These are phyloP conservation scores for Naematelia aurantialba DNA, from an alignment of 768 basidiomycete species.

Conservation along the genomic window DNA sequence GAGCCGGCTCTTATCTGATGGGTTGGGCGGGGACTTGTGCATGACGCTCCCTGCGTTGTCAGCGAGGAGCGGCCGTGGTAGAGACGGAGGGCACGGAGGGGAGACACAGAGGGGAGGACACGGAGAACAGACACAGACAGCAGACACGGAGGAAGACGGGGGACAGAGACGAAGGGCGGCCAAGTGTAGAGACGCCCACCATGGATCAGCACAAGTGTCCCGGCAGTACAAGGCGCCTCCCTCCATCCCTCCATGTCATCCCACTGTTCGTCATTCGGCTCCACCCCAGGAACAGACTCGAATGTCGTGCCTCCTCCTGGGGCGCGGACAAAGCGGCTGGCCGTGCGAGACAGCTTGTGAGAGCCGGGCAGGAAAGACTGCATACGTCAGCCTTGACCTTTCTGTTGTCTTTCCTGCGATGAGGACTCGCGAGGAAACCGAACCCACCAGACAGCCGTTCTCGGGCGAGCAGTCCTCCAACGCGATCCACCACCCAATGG, in stretches of 20 bases:
- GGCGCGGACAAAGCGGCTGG: constrained; percentile 78
- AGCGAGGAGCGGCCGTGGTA: neutral
- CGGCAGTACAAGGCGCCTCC: constrained; percentile 52
- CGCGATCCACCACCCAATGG: constrained; percentile 95
- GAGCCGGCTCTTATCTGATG: constrained; percentile 67
- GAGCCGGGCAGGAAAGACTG: constrained; percentile 65
- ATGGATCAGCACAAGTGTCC: constrained; percentile 89
- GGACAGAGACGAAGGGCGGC: no score
- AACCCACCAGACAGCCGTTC: constrained; percentile 49
- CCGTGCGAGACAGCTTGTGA: constrained; percentile 68
- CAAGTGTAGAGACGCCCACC: constrained; percentile 55
- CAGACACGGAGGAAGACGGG: neutral
- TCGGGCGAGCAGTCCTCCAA: constrained; percentile 73
- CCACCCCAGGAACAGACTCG: constrained; percentile 56
- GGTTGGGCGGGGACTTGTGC: constrained; percentile 87
- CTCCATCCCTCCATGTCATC: constrained; percentile 43
- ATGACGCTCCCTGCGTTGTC: constrained; percentile 58
- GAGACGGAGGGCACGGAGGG: neutral
- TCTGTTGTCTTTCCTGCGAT: constrained; percentile 50
- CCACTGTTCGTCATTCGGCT: constrained; percentile 44
- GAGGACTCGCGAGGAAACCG: constrained; percentile 2
- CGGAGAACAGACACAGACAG: neutral
- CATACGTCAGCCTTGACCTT: neutral
- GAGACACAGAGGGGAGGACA: neutral
- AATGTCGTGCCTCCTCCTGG: constrained; percentile 71